Base-by-base conservation (phyloP, 495 filamentous ascomycete species). In the Talaromyces wortmannii region DNA sequence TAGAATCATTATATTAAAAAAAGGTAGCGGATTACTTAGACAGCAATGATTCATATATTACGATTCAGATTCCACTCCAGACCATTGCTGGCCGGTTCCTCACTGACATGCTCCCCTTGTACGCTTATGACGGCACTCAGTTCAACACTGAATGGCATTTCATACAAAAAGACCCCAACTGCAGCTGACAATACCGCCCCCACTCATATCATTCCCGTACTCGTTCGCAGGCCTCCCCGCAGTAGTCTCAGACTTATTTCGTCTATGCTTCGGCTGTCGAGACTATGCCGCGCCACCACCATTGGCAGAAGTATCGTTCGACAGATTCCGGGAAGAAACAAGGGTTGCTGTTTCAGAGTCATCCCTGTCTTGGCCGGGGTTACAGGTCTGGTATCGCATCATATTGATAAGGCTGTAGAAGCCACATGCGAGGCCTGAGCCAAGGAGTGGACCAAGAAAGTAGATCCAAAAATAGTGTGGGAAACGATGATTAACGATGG, bases 301-400 rank as follows among this genome's bases (percentile, higher is more conserved):
- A 32, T n/a, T 13, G 10, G 52, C 36, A 13, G 33, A 11, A 45
- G 40, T 30, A 3, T 12, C 1, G 13, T 32, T 29, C 17, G 52
- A 32, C 17, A 29, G 13, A 32, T 18, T 15, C 2, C 3, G 11
- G 33, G 17, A 17, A 6, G 11, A 5, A 6, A 45, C 42, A 17
- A 53, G 50, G 4, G 18, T 32, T 8, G 47, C 43, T 16, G 49
- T 36, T 45, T 55, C 49, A 17, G 48, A 18, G 29, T 47, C 32
- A 31, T 61, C 57, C 15, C 57, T 72, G 55, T 92, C 89, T 66
- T 89, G 86, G 2, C 83, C 87, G 3, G 87, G 87, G 58, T 95
- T 95, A 56, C 84, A 87, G 12, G 82, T 83, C 67, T 91, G 82
- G 67, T 89, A 95, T 59, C 86, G 80, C 44, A 92, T 74, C 2